A percentile compares a stretch with the other conserved stretches of the same genome.
Conservation (phyloP, 164 flowering plant genomes). For the Dillenia turbinata region DNA sequence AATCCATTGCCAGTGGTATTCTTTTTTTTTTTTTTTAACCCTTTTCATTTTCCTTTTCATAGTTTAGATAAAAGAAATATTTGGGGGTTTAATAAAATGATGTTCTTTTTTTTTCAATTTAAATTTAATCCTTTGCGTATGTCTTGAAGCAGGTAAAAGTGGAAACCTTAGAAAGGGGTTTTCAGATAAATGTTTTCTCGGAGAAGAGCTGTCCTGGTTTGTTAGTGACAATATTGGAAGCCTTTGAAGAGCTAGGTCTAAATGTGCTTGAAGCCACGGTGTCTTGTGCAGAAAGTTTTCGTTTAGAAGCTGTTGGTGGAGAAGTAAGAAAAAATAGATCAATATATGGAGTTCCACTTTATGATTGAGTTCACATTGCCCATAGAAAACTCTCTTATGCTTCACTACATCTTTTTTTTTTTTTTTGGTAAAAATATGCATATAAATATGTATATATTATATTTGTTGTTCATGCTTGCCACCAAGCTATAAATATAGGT, state of each 20-base stretch:
- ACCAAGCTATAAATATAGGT: too few relatives aligned
- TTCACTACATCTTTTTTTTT: too few relatives aligned
- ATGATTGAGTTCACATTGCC: too few relatives aligned
- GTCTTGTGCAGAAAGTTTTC: slow-evolving; percentile 52
- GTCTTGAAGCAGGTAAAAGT: slow-evolving; percentile 38
- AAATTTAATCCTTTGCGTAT: background rate
- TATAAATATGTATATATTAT: too few relatives aligned
- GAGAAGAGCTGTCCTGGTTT: slow-evolving; percentile 47
- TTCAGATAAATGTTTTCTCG: slow-evolving; percentile 36
- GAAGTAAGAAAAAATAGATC: slow-evolving; percentile 24
- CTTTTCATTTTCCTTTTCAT: background rate
- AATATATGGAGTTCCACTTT: too few relatives aligned
- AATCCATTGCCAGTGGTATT: slow-evolving; percentile 36
- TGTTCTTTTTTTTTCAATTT: background rate
- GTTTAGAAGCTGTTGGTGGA: slow-evolving; percentile 46
- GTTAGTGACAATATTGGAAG: slow-evolving; percentile 47
- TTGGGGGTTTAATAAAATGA: too few relatives aligned
- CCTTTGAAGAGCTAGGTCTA: slow-evolving; percentile 55
- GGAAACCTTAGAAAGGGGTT: slow-evolving; percentile 58
- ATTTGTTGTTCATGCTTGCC: too few relatives aligned
- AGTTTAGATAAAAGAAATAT: too few relatives aligned
- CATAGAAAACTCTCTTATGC: too few relatives aligned
- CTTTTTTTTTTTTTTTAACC: background rate
- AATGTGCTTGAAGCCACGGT: slow-evolving; percentile 61
- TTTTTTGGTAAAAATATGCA: too few relatives aligned